Evolutionary conservation across 2,329 filamentous ascomycete genomes (phyloP), one percentile per base, ranked within the genome.

Genomic region (Aspergillus oerlinghausenensis): DNA sequence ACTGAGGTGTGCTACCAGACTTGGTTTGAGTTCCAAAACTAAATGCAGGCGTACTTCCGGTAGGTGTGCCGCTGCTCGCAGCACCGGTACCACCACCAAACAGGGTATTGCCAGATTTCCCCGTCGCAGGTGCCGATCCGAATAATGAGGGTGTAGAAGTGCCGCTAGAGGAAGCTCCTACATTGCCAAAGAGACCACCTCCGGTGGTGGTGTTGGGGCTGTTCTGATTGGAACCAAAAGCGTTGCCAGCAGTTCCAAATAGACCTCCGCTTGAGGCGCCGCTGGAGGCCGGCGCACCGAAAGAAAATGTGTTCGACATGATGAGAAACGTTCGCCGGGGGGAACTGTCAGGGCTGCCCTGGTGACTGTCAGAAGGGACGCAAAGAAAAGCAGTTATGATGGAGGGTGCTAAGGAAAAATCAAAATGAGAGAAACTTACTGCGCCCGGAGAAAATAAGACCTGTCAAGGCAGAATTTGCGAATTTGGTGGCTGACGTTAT

Each of bases 171-270:
- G 72, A 63, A 63, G 69, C 65, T 65, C 72, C 70, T 64, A 70
- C 65, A 64, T 72, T 75, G 54, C 77, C 76, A 65, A 79, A 79
- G 38, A 78, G 67, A 50, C 69, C 64, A 56, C 70, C 69, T 42
- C 67, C 66, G 23, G 66, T 60, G 29, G 61, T 57, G 28, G 67
- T 54, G 56, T 65, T 67, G 49, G 70, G 62, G 58, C n/a, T 62
- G 51, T 61, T 69, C 49, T 65, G 63, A 52, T 67, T 70, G 57
- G 64, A 65, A 29, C 70, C 72, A 55, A 73, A 73, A 8, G 63
- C 52, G 51, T 63, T 67, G 54, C 64, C 67, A 50, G 69, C 64
- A 38, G 70, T 62, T 14, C 73, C 70, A 56, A 76, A 75, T 8
- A 74, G 55, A 26, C 66, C 59, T 52, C 69, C 70, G 40, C 65